These are phyloP conservation scores for Xylaria sp. DNA, from an alignment of 2,329 filamentous ascomycete genomes.

Conservation along the genomic window DNA sequence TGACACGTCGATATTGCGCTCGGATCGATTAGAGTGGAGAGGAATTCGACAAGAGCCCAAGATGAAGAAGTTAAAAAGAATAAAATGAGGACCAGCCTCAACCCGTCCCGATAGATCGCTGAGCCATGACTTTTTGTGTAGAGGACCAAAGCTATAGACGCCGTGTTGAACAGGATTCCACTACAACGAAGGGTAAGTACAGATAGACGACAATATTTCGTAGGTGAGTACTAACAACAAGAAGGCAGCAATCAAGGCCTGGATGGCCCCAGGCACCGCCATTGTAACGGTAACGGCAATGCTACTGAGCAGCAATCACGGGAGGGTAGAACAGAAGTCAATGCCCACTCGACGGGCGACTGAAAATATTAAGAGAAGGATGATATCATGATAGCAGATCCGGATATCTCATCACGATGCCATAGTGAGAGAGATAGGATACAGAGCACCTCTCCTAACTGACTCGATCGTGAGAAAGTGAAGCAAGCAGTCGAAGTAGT, in stretches of 20 bases:
- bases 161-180: slow-evolving; percentile 65
- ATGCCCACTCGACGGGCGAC: slow-evolving; percentile 31
- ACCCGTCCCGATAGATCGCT: slow-evolving; percentile 65
- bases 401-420: slow-evolving; percentile 30
- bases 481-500: slow-evolving; percentile 17
- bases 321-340: slow-evolving; percentile 32
- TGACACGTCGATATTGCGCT: slow-evolving; percentile 61
- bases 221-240: slow-evolving; percentile 59
- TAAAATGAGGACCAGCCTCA: slow-evolving; percentile 71
- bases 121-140: slow-evolving; percentile 60
- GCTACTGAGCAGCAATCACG: slow-evolving; percentile 29
- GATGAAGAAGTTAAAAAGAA: slow-evolving; percentile 64
- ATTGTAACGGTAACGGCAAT: slow-evolving; percentile 53
- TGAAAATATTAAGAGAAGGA: slow-evolving; percentile 25
- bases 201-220: not conserved
- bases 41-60: slow-evolving; percentile 66
- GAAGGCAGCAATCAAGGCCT: slow-evolving; percentile 66
- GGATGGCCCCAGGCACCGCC: slow-evolving; percentile 57
- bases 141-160: slow-evolving; percentile 60
- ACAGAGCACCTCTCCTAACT: slow-evolving; percentile 2
- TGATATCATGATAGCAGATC: slow-evolving; percentile 34
- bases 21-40: slow-evolving; percentile 60
- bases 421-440: slow-evolving; percentile 19
- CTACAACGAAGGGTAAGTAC: slow-evolving; percentile 51
- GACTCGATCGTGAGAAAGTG: not conserved